Base-by-base conservation (phyloP, 805 yeast genomes). In the Nakazawaea ernobii region DNA sequence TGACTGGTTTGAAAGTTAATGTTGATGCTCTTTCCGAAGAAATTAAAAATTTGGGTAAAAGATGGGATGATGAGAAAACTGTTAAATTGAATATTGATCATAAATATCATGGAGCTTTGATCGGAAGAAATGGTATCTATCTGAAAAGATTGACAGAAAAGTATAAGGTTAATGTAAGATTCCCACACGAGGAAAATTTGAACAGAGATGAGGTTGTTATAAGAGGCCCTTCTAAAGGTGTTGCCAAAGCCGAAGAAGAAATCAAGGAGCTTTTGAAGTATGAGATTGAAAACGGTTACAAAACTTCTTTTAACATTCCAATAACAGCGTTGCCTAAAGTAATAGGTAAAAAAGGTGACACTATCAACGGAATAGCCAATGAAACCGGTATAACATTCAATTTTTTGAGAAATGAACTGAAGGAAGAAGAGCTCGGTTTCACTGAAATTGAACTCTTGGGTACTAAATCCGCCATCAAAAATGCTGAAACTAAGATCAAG, bases 201-300 rank as follows among this genome's bases (percentile, higher is more conserved):
- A 72, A 70, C 48, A 69, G 72, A 57, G 76, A 80, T 59, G 94
- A 86, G 55, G 82, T 85, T 37, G 71, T 77, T 37, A 76, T 92
- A 49, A 82, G 82, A 59, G 97, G 97, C 47, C 95, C 97, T 43
- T 86, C 97, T 26, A 84, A 83, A 66, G 94, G 92, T 55, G 98
- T 86, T 32, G 74, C 79, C 32, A 82, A 82, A 62, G 95, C 95
- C 32, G 80, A 80, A 61, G 91, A 83, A 52, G 97, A 91, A 70
- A 69, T 95, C 59, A 74, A 77, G 55, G 97, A 90, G 48, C 74
- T 95, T 52, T 72, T 87, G 55, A 84, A 85, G 55, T 94, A 84
- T 64, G 98, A 91, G 66, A 83, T 77, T 59, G 96, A 87, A 56
- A 88, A 90, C 60, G 92, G 96, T 14, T 79, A 79, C 67, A 74